Percentiles rank a stretch among this genome's conserved stretches.
phyloP scores from a whole-genome alignment of 495 filamentous ascomycete genomes.

The Letharia columbiana region DNA sequence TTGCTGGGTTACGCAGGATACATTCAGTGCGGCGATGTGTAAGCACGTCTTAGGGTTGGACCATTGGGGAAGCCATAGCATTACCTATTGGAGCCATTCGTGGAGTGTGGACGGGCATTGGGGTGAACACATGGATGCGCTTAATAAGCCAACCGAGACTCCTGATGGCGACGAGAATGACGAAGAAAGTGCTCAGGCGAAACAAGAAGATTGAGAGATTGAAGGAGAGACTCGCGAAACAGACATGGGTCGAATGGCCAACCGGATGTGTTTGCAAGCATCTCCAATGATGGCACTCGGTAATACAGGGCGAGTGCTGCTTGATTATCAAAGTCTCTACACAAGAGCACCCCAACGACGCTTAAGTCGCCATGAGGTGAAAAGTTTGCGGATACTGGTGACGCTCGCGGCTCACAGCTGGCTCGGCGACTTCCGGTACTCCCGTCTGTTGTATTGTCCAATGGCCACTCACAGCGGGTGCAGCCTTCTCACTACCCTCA shows the following conservation, averaged over 20 bases:
- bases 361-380: neutral
- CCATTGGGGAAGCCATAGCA: conserved; percentile 19
- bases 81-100: conserved; percentile 27
- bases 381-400: neutral
- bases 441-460: neutral
- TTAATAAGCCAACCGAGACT: conserved; percentile 47
- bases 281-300: neutral
- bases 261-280: neutral
- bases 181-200: neutral
- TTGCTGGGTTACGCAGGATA: conserved; percentile 16
- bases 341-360: neutral
- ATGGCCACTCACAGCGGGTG: neutral
- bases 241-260: neutral
- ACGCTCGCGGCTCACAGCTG: neutral
- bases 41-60: conserved; percentile 19
- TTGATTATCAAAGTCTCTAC: neutral
- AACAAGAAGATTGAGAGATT: neutral
- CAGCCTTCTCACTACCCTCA: neutral
- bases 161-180: neutral
- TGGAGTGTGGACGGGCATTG: conserved; percentile 12
- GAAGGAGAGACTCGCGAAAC: neutral
- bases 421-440: neutral
- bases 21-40: conserved; percentile 19
- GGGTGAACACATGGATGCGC: conserved; percentile 66
- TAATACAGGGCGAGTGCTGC: neutral